phyloP scores from a whole-genome alignment of 2,329 filamentous ascomycete genomes.

The Penicillium polonicum region DNA sequence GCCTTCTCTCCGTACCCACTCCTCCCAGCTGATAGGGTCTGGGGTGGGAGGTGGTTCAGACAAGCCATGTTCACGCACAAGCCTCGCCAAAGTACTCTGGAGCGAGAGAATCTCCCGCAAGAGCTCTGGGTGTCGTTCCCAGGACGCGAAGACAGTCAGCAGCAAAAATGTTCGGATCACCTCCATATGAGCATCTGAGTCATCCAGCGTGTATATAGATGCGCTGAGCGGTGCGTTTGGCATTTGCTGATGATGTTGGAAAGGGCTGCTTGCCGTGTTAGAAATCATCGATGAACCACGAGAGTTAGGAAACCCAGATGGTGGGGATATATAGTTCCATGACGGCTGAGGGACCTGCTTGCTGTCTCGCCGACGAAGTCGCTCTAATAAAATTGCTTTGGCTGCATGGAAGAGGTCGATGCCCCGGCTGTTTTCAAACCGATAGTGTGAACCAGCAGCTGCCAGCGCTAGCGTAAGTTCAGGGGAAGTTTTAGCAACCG shows the following conservation, averaged over 20 bases:
- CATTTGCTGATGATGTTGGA: conserved; percentile 41
- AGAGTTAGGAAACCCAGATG: conserved; percentile 40
- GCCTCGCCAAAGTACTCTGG: conserved; percentile 56
- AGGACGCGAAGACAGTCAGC: conserved; percentile 60
- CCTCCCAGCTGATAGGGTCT: conserved; percentile 52
- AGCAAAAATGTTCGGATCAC: conserved; percentile 52
- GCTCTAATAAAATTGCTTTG: conserved; percentile 54
- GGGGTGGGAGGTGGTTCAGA: conserved; percentile 31
- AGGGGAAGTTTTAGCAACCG: conserved; percentile 44
- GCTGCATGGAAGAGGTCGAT: conserved; percentile 59
- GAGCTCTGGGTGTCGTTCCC: conserved; percentile 58
- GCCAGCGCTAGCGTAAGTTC: conserved; percentile 54
- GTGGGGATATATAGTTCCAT: conserved; percentile 44
- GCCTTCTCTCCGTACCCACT: conserved; percentile 56
- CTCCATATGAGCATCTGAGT: conserved; percentile 50
- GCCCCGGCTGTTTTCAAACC: conserved; percentile 51
- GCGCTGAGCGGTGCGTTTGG: conserved; percentile 32
- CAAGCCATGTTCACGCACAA: conserved; percentile 56
- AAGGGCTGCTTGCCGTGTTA: conserved; percentile 46
- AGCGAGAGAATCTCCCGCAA: conserved; percentile 58
- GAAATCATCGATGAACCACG: conserved; percentile 44
- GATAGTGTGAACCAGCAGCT: conserved; percentile 51
- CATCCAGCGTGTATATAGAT: conserved; percentile 39
- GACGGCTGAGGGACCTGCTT: conserved; percentile 43
- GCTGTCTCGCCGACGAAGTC: conserved; percentile 52